Percentiles rank a stretch among this genome's conserved stretches.
These are phyloP conservation scores for Diplogelasinospora grovesii DNA, from an alignment of 495 filamentous ascomycete species.

Conservation along the genomic window DNA sequence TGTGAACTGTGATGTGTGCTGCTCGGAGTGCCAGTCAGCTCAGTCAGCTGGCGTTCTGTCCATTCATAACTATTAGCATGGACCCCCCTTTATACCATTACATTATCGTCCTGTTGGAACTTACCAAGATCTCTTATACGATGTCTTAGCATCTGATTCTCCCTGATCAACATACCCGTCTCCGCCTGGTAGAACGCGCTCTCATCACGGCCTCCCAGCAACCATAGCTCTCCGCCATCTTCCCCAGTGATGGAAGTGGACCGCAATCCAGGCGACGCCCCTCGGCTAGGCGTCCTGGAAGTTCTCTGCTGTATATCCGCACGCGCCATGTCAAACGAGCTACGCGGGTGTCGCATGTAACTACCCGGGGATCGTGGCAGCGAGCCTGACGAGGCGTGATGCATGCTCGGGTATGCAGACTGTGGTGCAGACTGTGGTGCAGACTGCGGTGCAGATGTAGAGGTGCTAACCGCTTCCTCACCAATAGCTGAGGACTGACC, in stretches of 20 bases:
- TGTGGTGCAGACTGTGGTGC: slow-evolving; percentile 23
- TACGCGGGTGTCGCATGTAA: slow-evolving; percentile 47
- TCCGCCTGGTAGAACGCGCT: slow-evolving; percentile 88
- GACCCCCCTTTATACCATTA: background rate
- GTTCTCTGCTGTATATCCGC: slow-evolving; percentile 45
- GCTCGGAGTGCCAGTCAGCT: background rate
- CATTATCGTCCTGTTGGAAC: slow-evolving; percentile 7
- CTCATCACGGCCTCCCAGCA: slow-evolving; percentile 60
- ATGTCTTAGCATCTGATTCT: slow-evolving; percentile 88
- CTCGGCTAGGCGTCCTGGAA: slow-evolving; percentile 52
- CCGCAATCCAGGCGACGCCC: slow-evolving; percentile 48
- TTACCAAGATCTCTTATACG: slow-evolving; percentile 78
- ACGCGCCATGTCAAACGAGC: slow-evolving; percentile 51
- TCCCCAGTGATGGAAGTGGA: slow-evolving; percentile 50
- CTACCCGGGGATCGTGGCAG: slow-evolving; percentile 47
- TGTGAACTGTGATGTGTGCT: slow-evolving; percentile 4
- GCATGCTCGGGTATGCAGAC: slow-evolving; percentile 6
- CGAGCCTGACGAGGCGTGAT: no score
- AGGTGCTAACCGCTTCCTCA: slow-evolving; percentile 59
- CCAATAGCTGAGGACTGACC: slow-evolving; percentile 44
- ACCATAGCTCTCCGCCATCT: slow-evolving; percentile 36
- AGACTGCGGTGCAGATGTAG: slow-evolving; percentile 44
- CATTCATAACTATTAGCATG: background rate
- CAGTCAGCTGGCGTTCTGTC: slow-evolving; percentile 5
- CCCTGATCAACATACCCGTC: slow-evolving; percentile 73